Conservation (phyloP, 176 grass and related monocot species). For the Chloris gayana region DNA sequence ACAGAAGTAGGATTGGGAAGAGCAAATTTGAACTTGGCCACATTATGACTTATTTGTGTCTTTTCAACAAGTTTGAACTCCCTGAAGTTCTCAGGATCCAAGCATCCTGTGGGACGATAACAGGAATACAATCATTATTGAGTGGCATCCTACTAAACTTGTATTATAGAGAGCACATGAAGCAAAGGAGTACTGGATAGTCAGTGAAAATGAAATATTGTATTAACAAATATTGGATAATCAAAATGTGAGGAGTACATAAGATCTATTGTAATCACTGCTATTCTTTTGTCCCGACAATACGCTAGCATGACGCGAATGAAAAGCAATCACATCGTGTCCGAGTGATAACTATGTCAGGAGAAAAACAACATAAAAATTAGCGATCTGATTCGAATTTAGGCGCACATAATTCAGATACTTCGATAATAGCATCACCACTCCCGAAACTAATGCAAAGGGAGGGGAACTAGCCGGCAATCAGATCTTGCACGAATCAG, state of each 20-base stretch:
- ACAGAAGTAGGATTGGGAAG: slow-evolving; percentile 75
- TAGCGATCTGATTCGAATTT: background rate
- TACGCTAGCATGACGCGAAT: background rate
- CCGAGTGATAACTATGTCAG: background rate
- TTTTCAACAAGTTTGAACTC: slow-evolving; percentile 90
- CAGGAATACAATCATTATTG: background rate
- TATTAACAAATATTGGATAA: background rate
- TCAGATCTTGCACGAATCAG: slow-evolving; percentile 40
- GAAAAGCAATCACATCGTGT: background rate
- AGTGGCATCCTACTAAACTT: background rate
- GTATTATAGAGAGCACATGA: background rate
- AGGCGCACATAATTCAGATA: background rate
- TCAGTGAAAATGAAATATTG: background rate
- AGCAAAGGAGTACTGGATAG: background rate
- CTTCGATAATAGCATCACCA: background rate
- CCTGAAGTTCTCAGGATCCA: slow-evolving; percentile 92
- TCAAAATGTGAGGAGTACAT: too few species aligned
- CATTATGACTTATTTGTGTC: slow-evolving; percentile 88
- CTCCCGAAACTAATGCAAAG: background rate
- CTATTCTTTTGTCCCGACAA: background rate
- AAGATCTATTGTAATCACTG: background rate
- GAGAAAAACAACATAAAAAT: background rate
- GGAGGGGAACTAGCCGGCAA: background rate
- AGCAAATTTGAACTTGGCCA: slow-evolving; percentile 86
- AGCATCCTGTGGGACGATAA: slow-evolving; percentile 44